Conservation (phyloP, 2,329 filamentous ascomycete genomes). For the Canariomyces notabilis region DNA sequence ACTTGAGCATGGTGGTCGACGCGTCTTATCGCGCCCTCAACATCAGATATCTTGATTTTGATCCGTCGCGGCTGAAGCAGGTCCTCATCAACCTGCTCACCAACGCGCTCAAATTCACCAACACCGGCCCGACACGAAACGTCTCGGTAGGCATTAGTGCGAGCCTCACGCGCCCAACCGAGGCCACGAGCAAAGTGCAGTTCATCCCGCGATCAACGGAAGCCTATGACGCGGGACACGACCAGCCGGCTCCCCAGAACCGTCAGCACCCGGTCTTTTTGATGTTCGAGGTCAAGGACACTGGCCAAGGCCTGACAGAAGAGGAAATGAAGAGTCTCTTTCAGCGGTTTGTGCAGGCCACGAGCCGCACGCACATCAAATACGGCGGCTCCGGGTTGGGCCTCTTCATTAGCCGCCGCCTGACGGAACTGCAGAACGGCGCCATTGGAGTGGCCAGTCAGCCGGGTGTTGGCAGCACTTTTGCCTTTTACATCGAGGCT, state of each 20-base stretch:
- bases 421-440: constrained; percentile 77
- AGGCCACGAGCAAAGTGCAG: constrained; percentile 45
- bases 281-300: constrained; percentile 70
- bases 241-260: constrained; percentile 30
- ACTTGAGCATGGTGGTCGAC: constrained; percentile 60
- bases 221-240: constrained; percentile 37
- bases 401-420: constrained; percentile 70
- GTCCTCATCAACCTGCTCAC: constrained; percentile 76
- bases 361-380: constrained; percentile 68
- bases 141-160: constrained; percentile 46
- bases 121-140: constrained; percentile 53
- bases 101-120: constrained; percentile 80
- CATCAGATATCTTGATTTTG: constrained; percentile 63
- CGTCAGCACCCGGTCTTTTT: constrained; percentile 54
- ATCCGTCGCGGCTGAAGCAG: constrained; percentile 70
- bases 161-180: constrained; percentile 35
- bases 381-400: constrained; percentile 77
- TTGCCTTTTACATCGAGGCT: constrained; percentile 69
- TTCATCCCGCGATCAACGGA: constrained; percentile 57
- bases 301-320: constrained; percentile 65
- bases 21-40: constrained; percentile 52
- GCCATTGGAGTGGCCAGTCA: constrained; percentile 71
- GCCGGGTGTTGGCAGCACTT: constrained; percentile 65
- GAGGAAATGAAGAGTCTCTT: constrained; percentile 72
- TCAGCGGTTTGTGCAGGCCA: constrained; percentile 73